phyloP scores from a whole-genome alignment of 306 rosid genomes.

The Ziziphus jujuba region DNA sequence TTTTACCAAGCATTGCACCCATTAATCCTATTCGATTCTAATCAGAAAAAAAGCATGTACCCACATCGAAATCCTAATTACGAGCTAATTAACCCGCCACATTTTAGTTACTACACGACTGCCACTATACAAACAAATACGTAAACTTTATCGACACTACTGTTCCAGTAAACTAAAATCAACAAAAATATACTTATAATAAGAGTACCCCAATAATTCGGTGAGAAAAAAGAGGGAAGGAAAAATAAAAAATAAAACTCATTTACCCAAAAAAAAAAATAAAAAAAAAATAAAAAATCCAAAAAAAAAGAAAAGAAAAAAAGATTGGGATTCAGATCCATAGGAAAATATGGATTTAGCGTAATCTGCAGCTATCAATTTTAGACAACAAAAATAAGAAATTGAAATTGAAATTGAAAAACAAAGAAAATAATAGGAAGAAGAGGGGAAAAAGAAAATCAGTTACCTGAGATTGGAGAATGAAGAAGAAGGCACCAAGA shows the following conservation, averaged over 20 bases:
- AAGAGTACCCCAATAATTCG: no score
- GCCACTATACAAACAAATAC: no score
- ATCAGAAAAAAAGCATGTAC: neutral
- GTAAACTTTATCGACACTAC: no score
- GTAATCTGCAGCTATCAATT: neutral
- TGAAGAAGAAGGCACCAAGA: neutral
- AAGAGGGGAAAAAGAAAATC: neutral
- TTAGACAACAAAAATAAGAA: neutral
- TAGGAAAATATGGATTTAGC: neutral
- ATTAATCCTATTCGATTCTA: no score
- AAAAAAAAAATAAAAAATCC: neutral
- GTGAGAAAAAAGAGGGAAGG: no score
- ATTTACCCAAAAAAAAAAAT: no score
- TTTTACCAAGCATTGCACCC: no score
- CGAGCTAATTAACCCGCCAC: neutral
- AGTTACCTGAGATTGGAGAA: neutral
- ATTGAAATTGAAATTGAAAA: neutral
- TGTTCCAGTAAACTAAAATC: no score
- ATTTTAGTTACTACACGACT: no score
- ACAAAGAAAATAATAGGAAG: neutral
- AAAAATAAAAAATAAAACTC: no score
- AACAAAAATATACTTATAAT: no score
- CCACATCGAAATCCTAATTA: neutral
- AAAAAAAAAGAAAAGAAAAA: neutral
- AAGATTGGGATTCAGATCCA: slow-evolving; percentile 9